phyloP scores from a whole-genome alignment of 805 yeast genomes.

The Komagataella ulmi region DNA sequence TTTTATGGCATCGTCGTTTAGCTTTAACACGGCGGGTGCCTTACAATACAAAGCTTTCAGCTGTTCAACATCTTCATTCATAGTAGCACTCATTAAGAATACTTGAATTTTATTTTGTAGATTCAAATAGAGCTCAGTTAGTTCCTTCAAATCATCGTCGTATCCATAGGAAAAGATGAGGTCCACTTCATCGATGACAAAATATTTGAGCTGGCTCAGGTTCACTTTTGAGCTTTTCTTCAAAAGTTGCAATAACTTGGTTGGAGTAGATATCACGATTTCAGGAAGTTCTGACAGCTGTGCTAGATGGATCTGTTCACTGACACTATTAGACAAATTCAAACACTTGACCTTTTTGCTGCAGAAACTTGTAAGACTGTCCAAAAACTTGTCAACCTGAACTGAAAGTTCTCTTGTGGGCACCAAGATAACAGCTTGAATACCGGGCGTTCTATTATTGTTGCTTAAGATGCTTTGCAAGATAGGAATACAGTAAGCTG shows the following conservation, averaged over 20 bases:
- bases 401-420: conserved; percentile 88
- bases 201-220: conserved; percentile 42
- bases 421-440: conserved; percentile 62
- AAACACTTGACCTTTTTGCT: conserved; percentile 48
- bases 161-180: conserved; percentile 83
- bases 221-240: conserved; percentile 27
- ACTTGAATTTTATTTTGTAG: conserved; percentile 69
- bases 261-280: conserved; percentile 77
- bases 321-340: conserved; percentile 44
- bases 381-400: conserved; percentile 67
- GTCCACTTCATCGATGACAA: conserved; percentile 94
- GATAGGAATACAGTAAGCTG: conserved; percentile 81
- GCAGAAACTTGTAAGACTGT: conserved; percentile 57
- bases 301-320: conserved; percentile 60
- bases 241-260: conserved; percentile 47
- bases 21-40: conserved; percentile 66
- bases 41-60: conserved; percentile 72
- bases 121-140: conserved; percentile 48
- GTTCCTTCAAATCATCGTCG: conserved; percentile 63
- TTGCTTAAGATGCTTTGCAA: conserved; percentile 55
- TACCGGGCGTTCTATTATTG: conserved; percentile 14
- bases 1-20: conserved; percentile 45
- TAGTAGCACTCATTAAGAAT: conserved; percentile 92
- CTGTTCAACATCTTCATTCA: conserved; percentile 72
- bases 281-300: conserved; percentile 67